These are phyloP conservation scores for Lactarius sp. DNA, from an alignment of 768 basidiomycete species.

Conservation along the genomic window DNA sequence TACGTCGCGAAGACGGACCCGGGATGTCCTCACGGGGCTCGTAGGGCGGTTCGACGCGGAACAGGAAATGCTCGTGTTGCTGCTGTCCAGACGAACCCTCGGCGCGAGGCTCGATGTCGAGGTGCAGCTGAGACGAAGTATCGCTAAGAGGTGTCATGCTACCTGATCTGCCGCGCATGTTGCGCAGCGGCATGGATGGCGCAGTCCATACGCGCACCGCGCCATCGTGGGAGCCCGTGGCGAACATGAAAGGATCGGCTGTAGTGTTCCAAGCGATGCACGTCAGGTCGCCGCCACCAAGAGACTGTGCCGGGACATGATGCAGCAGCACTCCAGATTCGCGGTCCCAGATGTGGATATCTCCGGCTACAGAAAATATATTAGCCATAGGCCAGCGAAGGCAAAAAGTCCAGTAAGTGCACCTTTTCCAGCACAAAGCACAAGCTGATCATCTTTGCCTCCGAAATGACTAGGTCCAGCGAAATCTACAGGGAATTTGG, in stretches of 20 bases:
- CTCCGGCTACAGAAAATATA: slow-evolving; percentile 51
- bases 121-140: slow-evolving; percentile 13
- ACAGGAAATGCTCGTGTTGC: slow-evolving; percentile 2
- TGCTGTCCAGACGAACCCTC: slow-evolving; percentile 14
- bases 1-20: slow-evolving; percentile 9
- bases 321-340: slow-evolving; percentile 72
- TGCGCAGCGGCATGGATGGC: slow-evolving; percentile 11
- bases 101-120: slow-evolving; percentile 15
- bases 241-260: slow-evolving; percentile 61
- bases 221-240: slow-evolving; percentile 75
- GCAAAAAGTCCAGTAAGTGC: slow-evolving; percentile 13
- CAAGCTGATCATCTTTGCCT: slow-evolving; percentile 71
- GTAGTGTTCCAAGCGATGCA: slow-evolving; percentile 78
- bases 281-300: slow-evolving; percentile 64
- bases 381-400: slow-evolving; percentile 3
- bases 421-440: slow-evolving; percentile 77
- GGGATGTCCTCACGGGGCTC: slow-evolving; percentile 12
- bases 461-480: slow-evolving; percentile 82
- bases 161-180: slow-evolving; percentile 11
- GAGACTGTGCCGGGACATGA: slow-evolving; percentile 56
- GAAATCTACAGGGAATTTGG: slow-evolving; percentile 63
- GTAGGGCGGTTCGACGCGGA: neutral
- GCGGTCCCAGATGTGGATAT: slow-evolving; percentile 83
- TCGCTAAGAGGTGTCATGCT: slow-evolving; percentile 21
- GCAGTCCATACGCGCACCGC: slow-evolving; percentile 69